These are phyloP conservation scores for Alectoria sarmentosa DNA, from an alignment of 495 filamentous ascomycete species.

Conservation along the genomic window DNA sequence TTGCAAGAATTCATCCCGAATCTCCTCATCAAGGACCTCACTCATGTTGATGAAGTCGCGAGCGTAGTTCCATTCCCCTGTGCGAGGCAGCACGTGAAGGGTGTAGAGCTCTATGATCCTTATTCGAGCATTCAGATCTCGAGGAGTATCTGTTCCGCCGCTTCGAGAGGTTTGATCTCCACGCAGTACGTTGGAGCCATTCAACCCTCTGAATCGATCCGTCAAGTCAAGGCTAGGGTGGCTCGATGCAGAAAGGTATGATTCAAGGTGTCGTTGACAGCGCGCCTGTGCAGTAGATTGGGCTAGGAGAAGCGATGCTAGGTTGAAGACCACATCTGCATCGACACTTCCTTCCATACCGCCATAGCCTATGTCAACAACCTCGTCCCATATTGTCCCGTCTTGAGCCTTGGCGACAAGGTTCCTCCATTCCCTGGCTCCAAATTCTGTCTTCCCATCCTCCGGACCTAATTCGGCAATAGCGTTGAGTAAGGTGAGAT, in stretches of 20 bases:
- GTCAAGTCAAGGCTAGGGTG: conserved; percentile 61
- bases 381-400: conserved; percentile 87
- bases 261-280: conserved; percentile 84
- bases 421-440: conserved; percentile 71
- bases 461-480: conserved; percentile 83
- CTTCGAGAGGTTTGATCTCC: conserved; percentile 32
- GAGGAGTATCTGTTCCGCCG: conserved; percentile 66
- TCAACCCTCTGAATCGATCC: conserved; percentile 42
- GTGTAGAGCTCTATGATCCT: conserved; percentile 92
- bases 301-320: conserved; percentile 83
- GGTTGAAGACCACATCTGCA: conserved; percentile 85
- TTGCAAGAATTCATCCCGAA: conserved; percentile 76
- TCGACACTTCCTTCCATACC: conserved; percentile 86
- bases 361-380: conserved; percentile 76
- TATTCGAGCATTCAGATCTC: conserved; percentile 65
- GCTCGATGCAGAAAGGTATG: conserved; percentile 73
- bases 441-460: conserved; percentile 82
- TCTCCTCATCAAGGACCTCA: conserved; percentile 84
- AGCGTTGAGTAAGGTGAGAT: conserved; percentile 85
- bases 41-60: conserved; percentile 78
- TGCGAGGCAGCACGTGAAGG: conserved; percentile 82
- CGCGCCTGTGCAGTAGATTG: conserved; percentile 75
- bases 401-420: conserved; percentile 74
- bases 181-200: conserved; percentile 24
- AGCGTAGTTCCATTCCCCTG: conserved; percentile 93